Evolutionary conservation across 2,329 filamentous ascomycete genomes (phyloP).

Genomic region (Aureobasidium sp.): DNA sequence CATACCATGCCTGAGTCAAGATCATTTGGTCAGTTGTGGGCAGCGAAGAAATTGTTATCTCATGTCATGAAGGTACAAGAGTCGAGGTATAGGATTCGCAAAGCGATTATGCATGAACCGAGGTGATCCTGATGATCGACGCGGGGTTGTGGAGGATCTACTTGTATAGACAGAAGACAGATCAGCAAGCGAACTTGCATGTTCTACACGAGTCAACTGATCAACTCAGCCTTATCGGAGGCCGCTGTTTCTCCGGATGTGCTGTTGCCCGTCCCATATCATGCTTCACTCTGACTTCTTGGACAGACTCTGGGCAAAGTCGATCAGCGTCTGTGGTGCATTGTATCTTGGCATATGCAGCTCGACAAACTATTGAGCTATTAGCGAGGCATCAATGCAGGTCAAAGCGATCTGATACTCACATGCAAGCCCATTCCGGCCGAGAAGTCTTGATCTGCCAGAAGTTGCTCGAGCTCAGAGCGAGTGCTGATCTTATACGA

Average conservation of each 20-base stretch:
- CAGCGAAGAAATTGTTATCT: no score
- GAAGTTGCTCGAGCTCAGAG: constrained; percentile 17
- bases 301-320: constrained; percentile 3
- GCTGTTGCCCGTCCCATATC: neutral
- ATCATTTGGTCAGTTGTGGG: no score
- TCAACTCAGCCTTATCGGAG: neutral
- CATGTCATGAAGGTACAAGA: neutral
- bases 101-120: neutral
- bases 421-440: constrained; percentile 5
- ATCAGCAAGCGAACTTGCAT: neutral
- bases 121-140: neutral
- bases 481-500: constrained; percentile 20
- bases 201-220: neutral
- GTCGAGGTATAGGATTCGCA: neutral
- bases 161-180: neutral
- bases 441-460: constrained; percentile 23
- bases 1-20: no score
- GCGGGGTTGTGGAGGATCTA: neutral
- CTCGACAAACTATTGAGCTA: constrained; percentile 61
- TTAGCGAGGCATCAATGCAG: constrained; percentile 28
- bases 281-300: neutral
- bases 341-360: constrained; percentile 74
- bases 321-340: constrained; percentile 35
- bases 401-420: neutral
- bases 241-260: neutral